These are phyloP conservation scores for Chlorociboria aeruginascens DNA, from an alignment of 495 filamentous ascomycete genomes.

Conservation along the genomic window DNA sequence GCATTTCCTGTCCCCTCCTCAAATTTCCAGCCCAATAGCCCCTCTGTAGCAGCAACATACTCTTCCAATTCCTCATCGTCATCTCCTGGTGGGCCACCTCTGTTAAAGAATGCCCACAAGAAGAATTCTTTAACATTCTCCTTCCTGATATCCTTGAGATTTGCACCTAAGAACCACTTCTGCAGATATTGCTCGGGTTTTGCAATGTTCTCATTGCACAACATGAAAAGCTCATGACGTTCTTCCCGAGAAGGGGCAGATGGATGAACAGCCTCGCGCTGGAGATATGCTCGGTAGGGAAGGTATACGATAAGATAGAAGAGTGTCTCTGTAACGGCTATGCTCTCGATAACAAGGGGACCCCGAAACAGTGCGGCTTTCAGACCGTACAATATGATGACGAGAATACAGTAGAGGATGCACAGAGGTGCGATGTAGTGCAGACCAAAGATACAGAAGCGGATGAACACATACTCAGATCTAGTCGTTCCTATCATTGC, in stretches of 20 bases:
- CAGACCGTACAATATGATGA: slow-evolving; percentile 23
- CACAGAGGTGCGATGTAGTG: slow-evolving; percentile 41
- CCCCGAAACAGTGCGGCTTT: slow-evolving; percentile 15
- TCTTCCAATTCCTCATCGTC: slow-evolving; percentile 46
- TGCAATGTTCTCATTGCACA: slow-evolving; percentile 40
- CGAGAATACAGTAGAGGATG: slow-evolving; percentile 28
- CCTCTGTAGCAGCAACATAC: slow-evolving; percentile 39
- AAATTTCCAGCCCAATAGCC: slow-evolving; percentile 31
- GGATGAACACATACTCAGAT: slow-evolving; percentile 16
- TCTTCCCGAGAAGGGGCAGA: slow-evolving; percentile 26
- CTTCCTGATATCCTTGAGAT: slow-evolving; percentile 41
- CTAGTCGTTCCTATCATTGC: slow-evolving; percentile 20
- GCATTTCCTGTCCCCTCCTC: slow-evolving; percentile 40
- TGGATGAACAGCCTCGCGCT: slow-evolving; percentile 40
- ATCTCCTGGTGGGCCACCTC: slow-evolving; percentile 21
- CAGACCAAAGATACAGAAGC: slow-evolving; percentile 33
- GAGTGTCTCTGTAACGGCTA: slow-evolving; percentile 29
- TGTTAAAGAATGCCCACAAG: slow-evolving; percentile 51
- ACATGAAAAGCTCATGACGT: slow-evolving; percentile 37
- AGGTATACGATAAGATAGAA: slow-evolving; percentile 45
- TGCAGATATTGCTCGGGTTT: slow-evolving; percentile 44
- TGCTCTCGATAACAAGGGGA: slow-evolving; percentile 18
- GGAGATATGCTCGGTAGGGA: slow-evolving; percentile 37
- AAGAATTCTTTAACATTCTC: slow-evolving; percentile 57
- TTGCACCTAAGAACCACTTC: slow-evolving; percentile 53